Evolutionary conservation across 2,329 filamentous ascomycete genomes (phyloP), one percentile per base, ranked within the genome.

Genomic region (Zymoseptoria passerinii): DNA sequence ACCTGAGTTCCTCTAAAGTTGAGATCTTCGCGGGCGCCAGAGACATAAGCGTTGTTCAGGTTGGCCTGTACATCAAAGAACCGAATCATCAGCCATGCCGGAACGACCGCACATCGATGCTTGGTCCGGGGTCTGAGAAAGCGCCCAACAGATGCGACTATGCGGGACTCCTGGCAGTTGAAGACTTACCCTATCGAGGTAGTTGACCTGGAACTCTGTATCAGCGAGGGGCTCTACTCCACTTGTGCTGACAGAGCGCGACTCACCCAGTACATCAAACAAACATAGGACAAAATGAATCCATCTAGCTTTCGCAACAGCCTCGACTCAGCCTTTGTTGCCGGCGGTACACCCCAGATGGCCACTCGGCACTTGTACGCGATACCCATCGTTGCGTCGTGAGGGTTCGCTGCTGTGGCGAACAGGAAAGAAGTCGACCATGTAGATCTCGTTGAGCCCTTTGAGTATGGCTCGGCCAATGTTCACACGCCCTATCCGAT

Each of bases 21-120:
- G 3, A 81, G 71, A 53, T 81, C 79, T 63, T 81, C 78, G 58
- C 78, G 77, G 75, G 80, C 80, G 20, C 80, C 80, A 9, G 76
- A 79, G 8, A 82, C 79, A 66, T 82, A 82, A 54, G 80, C 80
- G 72, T 82, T 81, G 58, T 74, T 75, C 1, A 83, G 67, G 62
- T 81, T 81, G 3, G 77, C 76, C 20, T 44, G 3, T 13, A 1
- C 3, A n/a, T 16, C 35, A 16, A 4, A 16, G 35, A 44, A 44
- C 16, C 2, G 13, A 5, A 16, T 13, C 16, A 13, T 44, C 16
- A 44, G 35, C 35, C 4, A n/a, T 78, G 28, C 35, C 44, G 7
- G 10, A 8, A 4, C 2, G 40, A 28, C 5, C 8, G 2, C 10
- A 16, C 7, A 44, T 40, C 16, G 35, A 44, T 6, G 23, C 23